Base-by-base conservation (phyloP, 2,329 filamentous ascomycete genomes). In the Hypoxylon sp. region DNA sequence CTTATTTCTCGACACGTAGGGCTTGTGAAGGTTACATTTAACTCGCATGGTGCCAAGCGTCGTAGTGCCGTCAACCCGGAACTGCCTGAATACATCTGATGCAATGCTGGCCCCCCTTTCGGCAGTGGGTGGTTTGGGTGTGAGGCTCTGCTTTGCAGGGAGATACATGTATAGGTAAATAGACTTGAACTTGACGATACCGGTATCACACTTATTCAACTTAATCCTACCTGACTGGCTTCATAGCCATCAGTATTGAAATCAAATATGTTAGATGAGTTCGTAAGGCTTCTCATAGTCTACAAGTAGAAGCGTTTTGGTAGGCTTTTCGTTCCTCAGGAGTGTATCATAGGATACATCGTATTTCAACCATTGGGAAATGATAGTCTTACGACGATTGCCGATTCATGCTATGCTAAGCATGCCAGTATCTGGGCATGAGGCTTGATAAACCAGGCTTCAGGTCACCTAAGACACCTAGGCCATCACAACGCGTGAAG, bases 71-170 rank as follows among this genome's bases (percentile, higher is more conserved):
- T 49, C 48, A 51, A 61, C 56, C 68, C 68, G 49, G 51, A 67
- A 58, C 68, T 70, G 68, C 64, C 68, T 70, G 64, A 70, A 68
- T 70, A 37, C 60, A 11, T 17, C 7, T 8, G 30, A 20, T 50
- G 30, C 13, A 42, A 22, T 46, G 37, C 27, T 37, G 17, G 31
- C 8, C 17, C 31, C 61, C 57, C 37, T 49, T 65, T 68, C 64
- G 68, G 68, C 61, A 70, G 42, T 70, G 30, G 20, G 31, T 17
- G 2, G 10, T 27, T 27, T 2, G 46, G 25, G 33, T 33, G 6
- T 57, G 64, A 56, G 64, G 57, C 60, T 70, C 64, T 59, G 42
- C 6, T 22, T 27, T 56, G 6, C n/a, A 44, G 42, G 44, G 33
- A 31, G n/a, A 44, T 25, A 14, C 17, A 31, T 10, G 31, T 33